Conservation (phyloP, 2,329 filamentous ascomycete species). For the Coniochaeta sp. region DNA sequence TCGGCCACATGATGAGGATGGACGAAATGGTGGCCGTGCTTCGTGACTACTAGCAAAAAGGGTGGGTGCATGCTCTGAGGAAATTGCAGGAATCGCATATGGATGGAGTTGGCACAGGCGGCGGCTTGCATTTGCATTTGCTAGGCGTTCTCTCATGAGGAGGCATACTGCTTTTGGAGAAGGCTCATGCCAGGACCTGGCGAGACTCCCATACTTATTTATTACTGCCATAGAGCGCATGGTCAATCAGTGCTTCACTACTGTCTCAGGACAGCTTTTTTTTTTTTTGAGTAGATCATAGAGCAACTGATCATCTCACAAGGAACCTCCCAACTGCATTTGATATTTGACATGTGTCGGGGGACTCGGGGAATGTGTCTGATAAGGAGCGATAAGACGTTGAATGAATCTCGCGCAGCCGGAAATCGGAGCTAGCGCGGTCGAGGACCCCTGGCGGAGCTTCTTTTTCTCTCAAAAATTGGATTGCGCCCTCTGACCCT, state of each 20-base stretch:
- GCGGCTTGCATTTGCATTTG: background rate
- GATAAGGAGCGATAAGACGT: background rate
- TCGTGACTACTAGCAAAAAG: constrained; percentile 57
- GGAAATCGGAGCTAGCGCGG: background rate
- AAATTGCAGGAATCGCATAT: background rate
- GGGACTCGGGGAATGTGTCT: no score
- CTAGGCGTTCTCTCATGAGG: background rate
- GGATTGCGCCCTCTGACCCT: background rate
- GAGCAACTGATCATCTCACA: no score
- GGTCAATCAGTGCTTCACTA: no score
- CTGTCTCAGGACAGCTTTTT: no score
- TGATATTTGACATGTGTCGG: no score
- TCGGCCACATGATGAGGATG: constrained; percentile 71
- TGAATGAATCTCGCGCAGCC: background rate
- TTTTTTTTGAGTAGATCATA: no score
- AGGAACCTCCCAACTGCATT: no score
- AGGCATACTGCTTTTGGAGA: background rate
- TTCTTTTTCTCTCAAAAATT: constrained; percentile 3
- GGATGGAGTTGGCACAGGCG: background rate
- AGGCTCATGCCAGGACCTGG: no score
- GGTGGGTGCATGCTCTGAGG: background rate
- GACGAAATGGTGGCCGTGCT: constrained; percentile 82
- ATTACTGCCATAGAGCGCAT: no score
- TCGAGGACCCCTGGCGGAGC: background rate
- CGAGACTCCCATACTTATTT: no score